Percentiles rank a stretch among this genome's conserved stretches.
Evolutionary conservation across 768 basidiomycete genomes (phyloP).

Genomic region (Asterophora parasitica): DNA sequence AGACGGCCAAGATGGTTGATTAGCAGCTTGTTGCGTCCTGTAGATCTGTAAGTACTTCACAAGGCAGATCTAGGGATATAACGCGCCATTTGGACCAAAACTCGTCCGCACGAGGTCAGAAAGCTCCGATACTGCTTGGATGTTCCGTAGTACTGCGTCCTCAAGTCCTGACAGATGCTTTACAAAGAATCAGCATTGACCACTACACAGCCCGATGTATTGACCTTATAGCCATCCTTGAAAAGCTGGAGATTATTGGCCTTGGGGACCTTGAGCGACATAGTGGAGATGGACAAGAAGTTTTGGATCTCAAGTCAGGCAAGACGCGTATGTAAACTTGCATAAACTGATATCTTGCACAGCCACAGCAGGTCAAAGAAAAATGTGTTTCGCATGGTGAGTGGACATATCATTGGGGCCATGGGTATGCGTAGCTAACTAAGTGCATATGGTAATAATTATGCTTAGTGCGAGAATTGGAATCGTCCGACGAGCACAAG

Average conservation of each 20-base stretch:
- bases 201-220: not conserved
- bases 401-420: not conserved
- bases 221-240: constrained; percentile 95
- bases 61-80: not conserved
- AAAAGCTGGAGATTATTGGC: constrained; percentile 86
- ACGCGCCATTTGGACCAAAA: constrained; percentile 92
- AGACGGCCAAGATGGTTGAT: constrained; percentile 95
- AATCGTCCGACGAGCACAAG: constrained; percentile 15
- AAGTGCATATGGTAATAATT: constrained; percentile 15
- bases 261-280: constrained; percentile 95
- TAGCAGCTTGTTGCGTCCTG: constrained; percentile 94
- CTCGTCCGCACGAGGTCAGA: constrained; percentile 94
- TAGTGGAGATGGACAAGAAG: constrained; percentile 26
- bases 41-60: not conserved
- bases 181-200: constrained; percentile 6
- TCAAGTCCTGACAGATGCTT: constrained; percentile 87
- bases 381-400: not conserved
- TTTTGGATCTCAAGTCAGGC: constrained; percentile 10
- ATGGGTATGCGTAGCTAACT: constrained; percentile 13
- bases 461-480: constrained; percentile 10
- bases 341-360: constrained; percentile 20
- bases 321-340: no score
- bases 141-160: constrained; percentile 95
- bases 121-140: constrained; percentile 92
- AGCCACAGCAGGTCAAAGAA: constrained; percentile 15